phyloP scores from a whole-genome alignment of 441 rosid genomes.

The Pelargonium citronellum region DNA sequence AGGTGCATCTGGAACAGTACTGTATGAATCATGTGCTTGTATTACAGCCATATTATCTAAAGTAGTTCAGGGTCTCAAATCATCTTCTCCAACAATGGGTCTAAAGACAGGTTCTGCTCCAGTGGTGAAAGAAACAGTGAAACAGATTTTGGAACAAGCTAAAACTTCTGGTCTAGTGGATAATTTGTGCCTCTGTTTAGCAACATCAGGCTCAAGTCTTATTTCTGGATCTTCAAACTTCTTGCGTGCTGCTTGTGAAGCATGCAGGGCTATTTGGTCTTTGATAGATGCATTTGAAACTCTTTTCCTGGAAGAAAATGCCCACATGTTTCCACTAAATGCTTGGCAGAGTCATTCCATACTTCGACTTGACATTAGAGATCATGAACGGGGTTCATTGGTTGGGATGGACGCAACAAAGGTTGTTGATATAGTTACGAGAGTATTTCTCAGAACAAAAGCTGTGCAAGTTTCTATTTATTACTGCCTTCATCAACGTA shows the following conservation, averaged over 20 bases:
- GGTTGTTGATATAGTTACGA: conserved; percentile 62
- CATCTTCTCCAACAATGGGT: conserved; percentile 31
- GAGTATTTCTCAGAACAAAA: conserved; percentile 70
- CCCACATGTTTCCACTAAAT: conserved; percentile 58
- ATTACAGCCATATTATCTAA: conserved; percentile 52
- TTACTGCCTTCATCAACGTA: conserved; percentile 75
- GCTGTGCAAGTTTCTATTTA: conserved; percentile 67
- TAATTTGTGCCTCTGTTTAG: conserved; percentile 71
- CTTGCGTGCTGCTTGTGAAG: conserved; percentile 76
- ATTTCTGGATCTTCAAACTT: conserved; percentile 71
- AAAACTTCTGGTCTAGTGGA: conserved; percentile 70
- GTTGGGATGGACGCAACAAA: conserved; percentile 53
- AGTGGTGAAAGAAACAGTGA: conserved; percentile 37
- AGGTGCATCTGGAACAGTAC: conserved; percentile 60
- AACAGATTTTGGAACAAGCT: conserved; percentile 71
- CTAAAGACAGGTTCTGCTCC: conserved; percentile 43
- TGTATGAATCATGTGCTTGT: conserved; percentile 69
- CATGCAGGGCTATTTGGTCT: conserved; percentile 73
- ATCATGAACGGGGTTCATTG: conserved; percentile 51
- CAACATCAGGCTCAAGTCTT: conserved; percentile 72
- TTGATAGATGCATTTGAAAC: conserved; percentile 66
- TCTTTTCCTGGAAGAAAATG: conserved; percentile 41
- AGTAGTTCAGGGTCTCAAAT: conserved; percentile 52
- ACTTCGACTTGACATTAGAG: conserved; percentile 51
- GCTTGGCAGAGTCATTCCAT: conserved; percentile 49